Evolutionary conservation across 2,329 filamentous ascomycete genomes (phyloP), one percentile per base, ranked within the genome.

Genomic region (Fusarium sambucinum): DNA sequence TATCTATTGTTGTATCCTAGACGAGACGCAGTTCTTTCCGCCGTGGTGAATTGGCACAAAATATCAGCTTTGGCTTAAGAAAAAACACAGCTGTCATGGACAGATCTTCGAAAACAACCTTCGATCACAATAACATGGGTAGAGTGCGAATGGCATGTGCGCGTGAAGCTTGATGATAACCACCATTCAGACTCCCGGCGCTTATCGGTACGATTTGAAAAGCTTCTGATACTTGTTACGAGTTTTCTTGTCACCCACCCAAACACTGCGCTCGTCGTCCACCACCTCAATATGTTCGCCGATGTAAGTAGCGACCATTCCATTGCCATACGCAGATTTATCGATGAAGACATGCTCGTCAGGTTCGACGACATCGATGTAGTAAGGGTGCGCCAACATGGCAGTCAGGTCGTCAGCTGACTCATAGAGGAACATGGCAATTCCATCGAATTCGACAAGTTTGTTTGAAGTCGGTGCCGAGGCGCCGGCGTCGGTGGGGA

Each of bases 341-440:
- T 77, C 75, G 14, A 77, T 75, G 9, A 77, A 76, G 6, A 68
- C 55, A 37, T 66, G 68, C 64, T 77, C 75, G 44, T 77, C 75
- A 0, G 74, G 75, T 44, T 75, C 74, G 9, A 77, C 74, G 0
- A 77, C 61, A 0, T 72, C 63, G 5, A 67, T 6, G 47, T 76
- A 77, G 61, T 77, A 77, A 7, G 74, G 73, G 5, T 77, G 75
- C 0, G 74, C 59, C 19, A 76, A 58, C 69, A 76, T 73, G 0
- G 56, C 73, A 2, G 59, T 46, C 21, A 77, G 29, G 1, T 63
- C 63, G 3, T 75, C 71, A 2, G 73, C 29, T 1, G 67, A 66
- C 25, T 68, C 42, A 32, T 76, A 76, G 0, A 76, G 46, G 29
- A 77, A 77, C 70, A 77, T 69, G n/a, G 74, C 75, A 16, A 77